A percentile compares a stretch with the other conserved stretches of the same genome.
phyloP scores from a whole-genome alignment of 176 grass and related monocot species.

The Oryza australiensis region DNA sequence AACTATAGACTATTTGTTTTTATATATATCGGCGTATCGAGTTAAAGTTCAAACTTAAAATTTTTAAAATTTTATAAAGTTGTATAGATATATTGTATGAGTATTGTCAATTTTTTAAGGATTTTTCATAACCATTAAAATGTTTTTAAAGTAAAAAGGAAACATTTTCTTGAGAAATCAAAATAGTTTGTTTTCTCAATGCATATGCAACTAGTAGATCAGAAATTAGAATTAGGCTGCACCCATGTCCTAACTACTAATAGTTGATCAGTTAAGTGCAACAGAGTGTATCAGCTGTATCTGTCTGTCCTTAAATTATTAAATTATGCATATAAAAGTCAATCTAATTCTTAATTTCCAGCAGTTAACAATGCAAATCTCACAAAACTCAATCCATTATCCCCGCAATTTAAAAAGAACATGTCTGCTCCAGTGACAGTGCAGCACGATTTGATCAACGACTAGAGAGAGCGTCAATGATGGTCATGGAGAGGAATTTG shows the following conservation, averaged over 20 bases:
- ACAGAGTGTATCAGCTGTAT: not conserved
- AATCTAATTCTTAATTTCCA: not conserved
- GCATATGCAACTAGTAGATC: too few relatives aligned
- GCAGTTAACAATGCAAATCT: not conserved
- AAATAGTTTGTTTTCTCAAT: too few relatives aligned
- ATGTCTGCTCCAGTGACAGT: not conserved
- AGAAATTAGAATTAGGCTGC: not conserved
- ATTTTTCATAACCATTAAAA: too few relatives aligned
- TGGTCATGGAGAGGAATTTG: not conserved
- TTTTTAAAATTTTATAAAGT: too few relatives aligned
- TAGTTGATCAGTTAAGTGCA: not conserved
- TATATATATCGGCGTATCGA: too few relatives aligned
- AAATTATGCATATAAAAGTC: not conserved
- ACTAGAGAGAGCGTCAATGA: not conserved
- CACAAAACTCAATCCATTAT: not conserved
- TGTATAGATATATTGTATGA: too few relatives aligned
- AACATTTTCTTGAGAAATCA: too few relatives aligned
- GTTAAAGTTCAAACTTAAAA: too few relatives aligned
- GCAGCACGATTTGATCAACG: not conserved
- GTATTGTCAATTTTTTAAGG: too few relatives aligned
- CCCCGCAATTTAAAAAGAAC: too few relatives aligned
- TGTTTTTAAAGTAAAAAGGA: too few relatives aligned
- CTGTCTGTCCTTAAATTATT: not conserved
- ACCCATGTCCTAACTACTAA: not conserved
- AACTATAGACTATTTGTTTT: too few relatives aligned